Evolutionary conservation across 441 rosid genomes (phyloP).

Genomic region (Gossypium trilobum): DNA sequence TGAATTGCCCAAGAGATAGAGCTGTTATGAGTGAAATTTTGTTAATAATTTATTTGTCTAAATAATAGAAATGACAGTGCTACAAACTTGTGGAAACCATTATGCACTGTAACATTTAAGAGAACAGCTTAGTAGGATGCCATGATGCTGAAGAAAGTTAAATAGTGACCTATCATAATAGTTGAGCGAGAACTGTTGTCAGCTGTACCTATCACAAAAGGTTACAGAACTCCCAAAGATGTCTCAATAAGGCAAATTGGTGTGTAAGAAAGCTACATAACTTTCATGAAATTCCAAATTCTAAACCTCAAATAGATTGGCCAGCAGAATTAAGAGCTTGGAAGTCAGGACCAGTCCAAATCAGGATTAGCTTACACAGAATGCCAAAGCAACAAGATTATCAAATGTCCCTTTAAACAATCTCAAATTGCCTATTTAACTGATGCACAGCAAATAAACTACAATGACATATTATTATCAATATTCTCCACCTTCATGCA

Average conservation of each 20-base stretch:
- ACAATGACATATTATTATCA: background rate
- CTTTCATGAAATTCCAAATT: constrained; percentile 4
- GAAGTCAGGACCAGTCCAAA: background rate
- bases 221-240: background rate
- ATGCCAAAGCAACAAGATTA: background rate
- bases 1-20: constrained; percentile 70
- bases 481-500: background rate
- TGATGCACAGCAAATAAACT: background rate
- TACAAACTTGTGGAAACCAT: constrained; percentile 12
- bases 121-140: constrained; percentile 8
- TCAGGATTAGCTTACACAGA: background rate
- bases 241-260: background rate
- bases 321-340: background rate
- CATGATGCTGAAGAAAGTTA: background rate
- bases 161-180: background rate
- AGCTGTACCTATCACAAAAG: background rate
- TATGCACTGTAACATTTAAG: background rate
- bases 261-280: background rate
- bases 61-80: constrained; percentile 3
- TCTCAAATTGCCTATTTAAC: background rate
- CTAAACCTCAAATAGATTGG: background rate
- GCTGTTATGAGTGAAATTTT: constrained; percentile 35
- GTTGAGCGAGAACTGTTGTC: background rate
- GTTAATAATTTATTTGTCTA: constrained; percentile 11
- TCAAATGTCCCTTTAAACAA: background rate